Conservation (phyloP, 306 rosid genomes). For the Begonia fuchsioides region DNA sequence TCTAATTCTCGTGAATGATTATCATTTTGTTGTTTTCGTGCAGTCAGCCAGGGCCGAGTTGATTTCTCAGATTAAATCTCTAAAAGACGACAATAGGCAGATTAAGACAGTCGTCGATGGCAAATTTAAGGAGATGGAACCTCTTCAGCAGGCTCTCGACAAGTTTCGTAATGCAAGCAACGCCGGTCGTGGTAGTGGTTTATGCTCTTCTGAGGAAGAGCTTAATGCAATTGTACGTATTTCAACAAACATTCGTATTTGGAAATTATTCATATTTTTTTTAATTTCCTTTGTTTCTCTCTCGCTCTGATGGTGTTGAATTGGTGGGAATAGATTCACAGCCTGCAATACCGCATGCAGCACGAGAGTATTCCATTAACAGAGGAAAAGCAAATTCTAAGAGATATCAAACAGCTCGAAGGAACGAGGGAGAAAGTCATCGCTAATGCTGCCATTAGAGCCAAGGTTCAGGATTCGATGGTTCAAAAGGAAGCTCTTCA, state of each 20-base stretch:
- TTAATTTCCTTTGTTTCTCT: slow-evolving; percentile 1
- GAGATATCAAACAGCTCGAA: slow-evolving; percentile 90
- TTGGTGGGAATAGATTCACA: slow-evolving; percentile 47
- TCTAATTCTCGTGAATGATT: slow-evolving; percentile 1
- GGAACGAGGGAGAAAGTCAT: slow-evolving; percentile 77
- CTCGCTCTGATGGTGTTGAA: slow-evolving; percentile 7
- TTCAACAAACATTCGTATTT: slow-evolving; percentile 6
- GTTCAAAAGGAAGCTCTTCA: slow-evolving; percentile 62
- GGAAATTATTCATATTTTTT: background rate
- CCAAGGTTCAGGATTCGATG: slow-evolving; percentile 76
- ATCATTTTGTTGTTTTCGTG: slow-evolving; percentile 9
- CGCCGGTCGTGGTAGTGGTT: slow-evolving; percentile 45
- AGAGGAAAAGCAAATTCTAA: slow-evolving; percentile 82
- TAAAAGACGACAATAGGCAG: slow-evolving; percentile 58
- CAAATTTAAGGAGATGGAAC: slow-evolving; percentile 74
- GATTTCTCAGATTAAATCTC: slow-evolving; percentile 65
- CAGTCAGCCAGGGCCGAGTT: slow-evolving; percentile 61
- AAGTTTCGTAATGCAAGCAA: slow-evolving; percentile 63
- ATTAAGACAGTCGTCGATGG: slow-evolving; percentile 48
- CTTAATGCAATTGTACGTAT: slow-evolving; percentile 49
- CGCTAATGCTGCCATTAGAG: slow-evolving; percentile 72
- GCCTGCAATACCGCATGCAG: slow-evolving; percentile 74
- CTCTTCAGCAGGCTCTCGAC: slow-evolving; percentile 79
- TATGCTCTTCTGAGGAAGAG: slow-evolving; percentile 91
- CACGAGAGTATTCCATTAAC: slow-evolving; percentile 87